Base-by-base conservation (phyloP, 2,329 filamentous ascomycete species). In the Alternaria consortialis region DNA sequence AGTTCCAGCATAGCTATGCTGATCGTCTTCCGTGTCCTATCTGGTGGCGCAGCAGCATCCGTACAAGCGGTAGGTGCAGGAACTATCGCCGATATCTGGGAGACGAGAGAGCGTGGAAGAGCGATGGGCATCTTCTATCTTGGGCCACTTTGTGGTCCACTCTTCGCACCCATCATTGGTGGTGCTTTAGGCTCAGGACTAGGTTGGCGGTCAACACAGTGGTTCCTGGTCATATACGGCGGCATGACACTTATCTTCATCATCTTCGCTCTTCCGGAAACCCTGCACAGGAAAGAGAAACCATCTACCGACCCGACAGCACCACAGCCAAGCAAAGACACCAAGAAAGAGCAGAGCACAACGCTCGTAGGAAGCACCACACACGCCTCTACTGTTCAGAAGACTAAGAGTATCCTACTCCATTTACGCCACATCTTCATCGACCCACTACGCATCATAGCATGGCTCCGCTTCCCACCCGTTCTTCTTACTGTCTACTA, bases 71-170 rank as follows among this genome's bases (percentile, higher is more conserved):
- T 80, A 6, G 77, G 77, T 3, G 77, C 77, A 13, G 77, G 77
- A 1, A 77, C 74, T 0, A 75, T 79, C 44, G 75, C 77, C 1
- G 77, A 80, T 59, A 72, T 79, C 4, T 80, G 77, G 77, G 75
- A 79, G 34, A 64, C 73, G 2, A 74, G 68, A 50, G 77, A 80
- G 55, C 70, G 77, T 8, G 77, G 77, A n/a, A 54, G 59, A 17
- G 78, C 77, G 2, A 79, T 80, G 76, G 75, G 78, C 0, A 61
- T 79, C 15, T 80, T 79, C 59, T 80, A 79, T 43, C 66, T 80
- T 1, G 78, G 78, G 5, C 78, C 78, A 0, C 70, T 80, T 1
- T 79, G 75, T 20, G 78, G 78, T 6, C 78, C 78, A 9, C 61
- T 79, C 1, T 67, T 80, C 47, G 77, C 76, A 1, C 78, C 78